Conservation (phyloP, 1,284 basidiomycete genomes). For the Leccinum subfulvum region DNA sequence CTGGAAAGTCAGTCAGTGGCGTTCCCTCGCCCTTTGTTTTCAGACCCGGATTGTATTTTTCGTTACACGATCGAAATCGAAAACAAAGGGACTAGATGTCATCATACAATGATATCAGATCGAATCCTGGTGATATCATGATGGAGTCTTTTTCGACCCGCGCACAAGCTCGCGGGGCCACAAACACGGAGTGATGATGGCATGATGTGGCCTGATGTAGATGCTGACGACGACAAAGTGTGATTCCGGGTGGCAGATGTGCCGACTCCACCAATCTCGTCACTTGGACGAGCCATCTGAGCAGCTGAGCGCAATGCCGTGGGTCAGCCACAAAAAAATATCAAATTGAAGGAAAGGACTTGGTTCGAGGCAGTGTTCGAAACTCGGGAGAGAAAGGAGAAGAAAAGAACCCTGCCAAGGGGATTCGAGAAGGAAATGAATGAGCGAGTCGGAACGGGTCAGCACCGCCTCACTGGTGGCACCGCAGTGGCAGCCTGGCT, state of each 20-base stretch:
- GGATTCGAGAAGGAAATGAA: neutral
- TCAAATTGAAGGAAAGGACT: neutral
- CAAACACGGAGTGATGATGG: neutral
- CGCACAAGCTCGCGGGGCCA: neutral
- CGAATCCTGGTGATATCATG: neutral
- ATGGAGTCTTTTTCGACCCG: neutral
- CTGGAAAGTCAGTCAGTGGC: neutral
- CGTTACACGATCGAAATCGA: neutral
- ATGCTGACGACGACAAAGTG: neutral
- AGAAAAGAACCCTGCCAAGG: neutral
- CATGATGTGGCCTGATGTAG: neutral
- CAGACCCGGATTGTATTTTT: neutral
- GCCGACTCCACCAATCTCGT: neutral
- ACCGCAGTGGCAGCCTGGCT: neutral
- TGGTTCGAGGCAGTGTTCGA: neutral
- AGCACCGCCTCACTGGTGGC: neutral
- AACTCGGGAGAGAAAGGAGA: neutral
- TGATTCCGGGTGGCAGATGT: neutral
- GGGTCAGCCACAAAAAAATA: neutral
- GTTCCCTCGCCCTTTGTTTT: neutral
- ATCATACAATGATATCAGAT: neutral
- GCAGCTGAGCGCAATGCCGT: too few relatives aligned
- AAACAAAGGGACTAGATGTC: neutral
- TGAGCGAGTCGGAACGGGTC: neutral
- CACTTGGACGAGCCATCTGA: neutral